Base-by-base conservation (phyloP, 257 asterid genomes). In the Rauvolfia tetraphylla region DNA sequence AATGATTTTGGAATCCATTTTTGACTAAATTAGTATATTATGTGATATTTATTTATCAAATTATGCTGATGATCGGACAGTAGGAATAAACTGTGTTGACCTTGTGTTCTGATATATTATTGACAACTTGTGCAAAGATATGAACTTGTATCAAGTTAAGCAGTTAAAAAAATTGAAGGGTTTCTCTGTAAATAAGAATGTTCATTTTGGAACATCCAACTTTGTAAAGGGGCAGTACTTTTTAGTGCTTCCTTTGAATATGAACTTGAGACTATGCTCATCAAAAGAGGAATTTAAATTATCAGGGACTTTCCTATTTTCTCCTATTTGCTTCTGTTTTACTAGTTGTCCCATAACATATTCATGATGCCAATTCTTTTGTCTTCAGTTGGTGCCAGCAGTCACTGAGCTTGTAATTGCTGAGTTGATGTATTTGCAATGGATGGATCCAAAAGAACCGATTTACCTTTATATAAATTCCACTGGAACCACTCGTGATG, bases 401-500 rank as follows among this genome's bases (percentile, higher is more conserved):
- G 97, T 94, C 81, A 88, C 97, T 0, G 97, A 94, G 89, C 97
- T 94, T 81, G 86, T 94, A 51, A 53, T 92, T 73, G 97, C 97
- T 66, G 89, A 94, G 87, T 82, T 94, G 79, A 85, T 92, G 97
- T 94, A 90, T 84, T 89, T 94, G 68, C 97, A 94, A 82, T 92
- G 90, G 89, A 84, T 85, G 97, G 95, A 90, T 83, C 95, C 97
- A 27, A 86, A 90, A 81, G 93, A 86, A 79, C 97, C 98, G 71
- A 90, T 94, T 61, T 92, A 86, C 76, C 76, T 94, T 66, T 92
- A 90, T 87, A 94, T 94, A 79, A 94, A 94, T 85, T 94, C 98
- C 74, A 92, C 98, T 76, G 98, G 98, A 76, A 92, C 97, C 75
- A 89, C 96, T 71, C 96, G 96, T 79, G 98, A 88, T 84, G 98